phyloP scores from a whole-genome alignment of 441 rosid species.

The Erysimum pusillum region DNA sequence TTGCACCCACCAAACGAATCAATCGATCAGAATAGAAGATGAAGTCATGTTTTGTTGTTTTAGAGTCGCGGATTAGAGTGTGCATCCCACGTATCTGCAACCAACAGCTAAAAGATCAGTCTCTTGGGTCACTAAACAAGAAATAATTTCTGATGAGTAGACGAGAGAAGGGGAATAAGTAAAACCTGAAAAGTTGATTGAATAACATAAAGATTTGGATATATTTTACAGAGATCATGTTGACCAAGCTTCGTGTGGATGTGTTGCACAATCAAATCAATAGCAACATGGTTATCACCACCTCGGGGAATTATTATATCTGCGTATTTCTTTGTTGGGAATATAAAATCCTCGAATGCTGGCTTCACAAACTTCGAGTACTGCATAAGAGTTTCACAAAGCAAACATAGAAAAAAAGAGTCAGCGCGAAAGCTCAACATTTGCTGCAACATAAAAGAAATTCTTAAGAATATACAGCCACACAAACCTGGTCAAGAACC shows the following conservation, averaged over 20 bases:
- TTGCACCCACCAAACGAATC: slow-evolving; percentile 83
- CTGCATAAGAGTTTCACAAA: slow-evolving; percentile 57
- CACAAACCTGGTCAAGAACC: slow-evolving; percentile 85
- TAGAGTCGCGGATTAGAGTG: slow-evolving; percentile 92
- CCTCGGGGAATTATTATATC: slow-evolving; percentile 97
- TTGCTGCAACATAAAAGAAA: background rate
- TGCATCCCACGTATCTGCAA: slow-evolving; percentile 97
- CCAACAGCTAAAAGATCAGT: slow-evolving; percentile 17
- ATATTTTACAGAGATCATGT: slow-evolving; percentile 96
- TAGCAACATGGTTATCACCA: slow-evolving; percentile 95
- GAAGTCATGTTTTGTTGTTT: slow-evolving; percentile 92
- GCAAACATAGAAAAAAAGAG: slow-evolving; percentile 29
- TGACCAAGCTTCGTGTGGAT: slow-evolving; percentile 94
- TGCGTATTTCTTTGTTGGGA: slow-evolving; percentile 95
- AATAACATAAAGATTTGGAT: slow-evolving; percentile 87
- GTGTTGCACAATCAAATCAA: slow-evolving; percentile 97
- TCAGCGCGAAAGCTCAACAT: background rate
- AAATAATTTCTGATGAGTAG: background rate
- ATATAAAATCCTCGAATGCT: slow-evolving; percentile 95
- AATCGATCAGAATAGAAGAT: slow-evolving; percentile 90
- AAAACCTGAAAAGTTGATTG: slow-evolving; percentile 95
- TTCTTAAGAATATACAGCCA: background rate
- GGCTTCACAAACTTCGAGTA: slow-evolving; percentile 97
- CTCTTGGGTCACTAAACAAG: background rate
- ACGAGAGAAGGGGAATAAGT: background rate